phyloP scores from a whole-genome alignment of 768 basidiomycete species.

The Serendipita indica region DNA sequence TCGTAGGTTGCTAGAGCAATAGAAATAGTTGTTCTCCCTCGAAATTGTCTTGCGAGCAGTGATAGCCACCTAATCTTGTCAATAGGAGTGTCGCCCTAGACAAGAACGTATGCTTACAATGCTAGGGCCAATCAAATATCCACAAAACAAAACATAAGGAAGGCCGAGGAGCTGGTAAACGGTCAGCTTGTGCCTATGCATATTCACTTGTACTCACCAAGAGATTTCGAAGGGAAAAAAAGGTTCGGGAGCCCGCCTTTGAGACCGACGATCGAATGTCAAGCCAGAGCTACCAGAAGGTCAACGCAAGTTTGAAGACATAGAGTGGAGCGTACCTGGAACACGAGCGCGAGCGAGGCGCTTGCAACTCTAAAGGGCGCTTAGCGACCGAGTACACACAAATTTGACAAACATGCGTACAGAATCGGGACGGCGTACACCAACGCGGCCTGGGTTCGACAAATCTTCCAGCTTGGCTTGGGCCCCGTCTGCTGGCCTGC shows the following conservation, averaged over 20 bases:
- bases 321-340: neutral
- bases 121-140: constrained; percentile 2
- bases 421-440: constrained; percentile 6
- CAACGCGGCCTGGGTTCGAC: constrained; percentile 1
- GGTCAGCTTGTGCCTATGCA: neutral
- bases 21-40: neutral
- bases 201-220: neutral
- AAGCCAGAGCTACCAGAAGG: neutral
- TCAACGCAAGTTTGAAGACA: neutral
- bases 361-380: neutral
- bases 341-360: neutral
- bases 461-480: constrained; percentile 1
- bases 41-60: constrained; percentile 1
- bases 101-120: neutral
- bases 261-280: neutral
- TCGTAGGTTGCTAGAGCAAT: constrained; percentile 5
- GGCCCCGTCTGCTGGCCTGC: constrained; percentile 4
- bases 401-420: neutral
- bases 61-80: constrained; percentile 6
- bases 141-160: neutral
- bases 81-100: neutral
- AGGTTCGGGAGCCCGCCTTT: neutral
- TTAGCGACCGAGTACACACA: neutral
- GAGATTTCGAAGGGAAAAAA: constrained; percentile 3
- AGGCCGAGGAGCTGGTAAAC: neutral